Evolutionary conservation across 805 yeast genomes (phyloP), one percentile per base, ranked within the genome.

Genomic region (Candida coleopterorum): DNA sequence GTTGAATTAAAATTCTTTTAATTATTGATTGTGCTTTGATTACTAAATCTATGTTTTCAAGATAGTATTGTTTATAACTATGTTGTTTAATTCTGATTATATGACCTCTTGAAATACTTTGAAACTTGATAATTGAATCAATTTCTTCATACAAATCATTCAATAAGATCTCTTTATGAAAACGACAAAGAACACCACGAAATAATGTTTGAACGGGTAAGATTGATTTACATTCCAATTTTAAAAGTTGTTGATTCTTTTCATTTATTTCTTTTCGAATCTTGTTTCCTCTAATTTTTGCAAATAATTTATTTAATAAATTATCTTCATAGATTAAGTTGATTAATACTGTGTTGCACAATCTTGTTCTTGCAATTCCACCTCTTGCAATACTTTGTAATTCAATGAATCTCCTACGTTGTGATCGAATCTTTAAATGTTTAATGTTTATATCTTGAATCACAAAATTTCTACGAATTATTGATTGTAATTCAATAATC

Each of bases 21-120:
- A 90, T 71, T 25, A 68, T 66, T 33, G 87, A 80, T 61, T 93
- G 98, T 12, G 89, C 75, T 49, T 69, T 74, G 42, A 86, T 66
- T 11, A 93, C 75, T 26, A 74, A 69, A n/a, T 68, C 71, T 26
- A 74, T 52, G 48, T 85, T 79, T 4, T 57, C 53, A 12, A 53
- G 52, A 59, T 86, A 90, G 60, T 78, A 70, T 1, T 54, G 53
- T 40, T 50, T 28, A 58, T 47, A 63, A 2, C 57, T 55, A 4
- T 43, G 43, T 10, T 70, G 42, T 6, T 54, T 47, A 2, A 46
- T 43, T 42, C 89, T 67, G 4, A 68, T 38, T 0, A 55, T 32
- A 12, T 40, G 49, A 8, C 85, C 87, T 47, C 84, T 69, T 2
- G 72, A 51, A 1, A 60, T 42, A 0, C 83, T 62, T 52, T 87